Evolutionary conservation across 2,329 filamentous ascomycete species (phyloP).

Genomic region (Nothophaeocryptopus gaeumannii): DNA sequence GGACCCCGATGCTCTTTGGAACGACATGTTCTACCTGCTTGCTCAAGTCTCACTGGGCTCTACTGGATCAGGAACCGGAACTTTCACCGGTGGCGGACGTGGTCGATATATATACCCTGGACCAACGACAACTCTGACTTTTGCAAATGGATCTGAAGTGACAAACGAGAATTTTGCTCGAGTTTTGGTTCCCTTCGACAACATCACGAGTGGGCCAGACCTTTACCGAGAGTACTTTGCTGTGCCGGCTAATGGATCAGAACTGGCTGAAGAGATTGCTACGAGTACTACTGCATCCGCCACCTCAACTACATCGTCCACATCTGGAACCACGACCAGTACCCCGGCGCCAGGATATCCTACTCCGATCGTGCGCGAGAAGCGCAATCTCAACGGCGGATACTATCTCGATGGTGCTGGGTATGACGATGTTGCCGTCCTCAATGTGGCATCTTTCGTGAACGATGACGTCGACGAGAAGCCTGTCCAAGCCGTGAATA

Average conservation of each 20-base stretch:
- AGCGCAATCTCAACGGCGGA: slow-evolving; percentile 45
- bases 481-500: slow-evolving; percentile 43
- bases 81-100: slow-evolving; percentile 45
- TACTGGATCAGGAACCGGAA: slow-evolving; percentile 42
- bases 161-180: slow-evolving; percentile 45
- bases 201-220: slow-evolving; percentile 42
- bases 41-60: slow-evolving; percentile 43
- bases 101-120: slow-evolving; percentile 46
- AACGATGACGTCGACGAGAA: slow-evolving; percentile 29
- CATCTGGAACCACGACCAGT: slow-evolving; percentile 13
- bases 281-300: slow-evolving; percentile 16
- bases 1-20: slow-evolving; percentile 58
- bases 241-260: slow-evolving; percentile 16
- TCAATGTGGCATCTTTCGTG: slow-evolving; percentile 45
- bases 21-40: slow-evolving; percentile 48
- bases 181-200: slow-evolving; percentile 41
- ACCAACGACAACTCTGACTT: slow-evolving; percentile 42
- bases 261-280: slow-evolving; percentile 25
- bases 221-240: slow-evolving; percentile 40
- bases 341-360: slow-evolving; percentile 45
- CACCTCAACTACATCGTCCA: slow-evolving; percentile 16
- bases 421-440: slow-evolving; percentile 47
- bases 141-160: slow-evolving; percentile 44
- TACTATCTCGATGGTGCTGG: slow-evolving; percentile 46
- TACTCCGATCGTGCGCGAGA: slow-evolving; percentile 39